Percentiles rank a stretch among this genome's conserved stretches.
Evolutionary conservation across 345 rosid genomes (phyloP).

Genomic region (Noccaea bulbosa): DNA sequence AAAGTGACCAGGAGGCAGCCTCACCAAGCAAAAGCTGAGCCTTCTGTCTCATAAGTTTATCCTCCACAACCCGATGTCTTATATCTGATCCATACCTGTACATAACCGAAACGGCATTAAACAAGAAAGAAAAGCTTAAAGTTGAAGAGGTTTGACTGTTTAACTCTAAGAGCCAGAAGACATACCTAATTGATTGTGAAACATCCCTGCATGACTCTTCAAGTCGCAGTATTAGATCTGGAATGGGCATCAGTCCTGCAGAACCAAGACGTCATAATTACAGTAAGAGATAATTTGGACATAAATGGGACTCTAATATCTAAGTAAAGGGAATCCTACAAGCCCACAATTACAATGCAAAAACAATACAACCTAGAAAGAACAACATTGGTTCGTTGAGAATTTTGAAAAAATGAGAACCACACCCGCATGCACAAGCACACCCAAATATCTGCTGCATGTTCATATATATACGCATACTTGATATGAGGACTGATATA

Average conservation of each 20-base stretch:
- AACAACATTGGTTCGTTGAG: slow-evolving; percentile 15
- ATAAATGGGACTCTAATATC: slow-evolving; percentile 18
- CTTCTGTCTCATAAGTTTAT: slow-evolving; percentile 92
- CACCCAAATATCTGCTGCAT: not conserved
- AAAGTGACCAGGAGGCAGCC: slow-evolving; percentile 98
- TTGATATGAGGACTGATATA: not conserved
- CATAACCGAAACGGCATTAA: slow-evolving; percentile 24
- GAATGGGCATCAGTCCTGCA: slow-evolving; percentile 85
- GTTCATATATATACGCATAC: not conserved
- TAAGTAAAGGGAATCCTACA: slow-evolving; percentile 13
- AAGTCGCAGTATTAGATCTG: slow-evolving; percentile 79
- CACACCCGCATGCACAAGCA: slow-evolving; percentile 27
- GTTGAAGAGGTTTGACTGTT: slow-evolving; percentile 14
- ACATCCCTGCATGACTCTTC: slow-evolving; percentile 80
- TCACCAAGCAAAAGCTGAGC: slow-evolving; percentile 93
- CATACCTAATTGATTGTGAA: slow-evolving; percentile 86
- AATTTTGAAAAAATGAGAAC: slow-evolving; percentile 10
- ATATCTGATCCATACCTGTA: slow-evolving; percentile 71
- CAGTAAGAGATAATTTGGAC: slow-evolving; percentile 11
- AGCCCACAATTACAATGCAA: slow-evolving; percentile 5
- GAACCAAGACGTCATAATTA: slow-evolving; percentile 28
- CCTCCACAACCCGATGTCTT: slow-evolving; percentile 81
- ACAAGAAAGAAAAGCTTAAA: slow-evolving; percentile 2
- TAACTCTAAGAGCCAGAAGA: slow-evolving; percentile 25
- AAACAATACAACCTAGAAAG: slow-evolving; percentile 3